Conservation (phyloP, 2,329 filamentous ascomycete species). For the Epichloe uncinata region DNA sequence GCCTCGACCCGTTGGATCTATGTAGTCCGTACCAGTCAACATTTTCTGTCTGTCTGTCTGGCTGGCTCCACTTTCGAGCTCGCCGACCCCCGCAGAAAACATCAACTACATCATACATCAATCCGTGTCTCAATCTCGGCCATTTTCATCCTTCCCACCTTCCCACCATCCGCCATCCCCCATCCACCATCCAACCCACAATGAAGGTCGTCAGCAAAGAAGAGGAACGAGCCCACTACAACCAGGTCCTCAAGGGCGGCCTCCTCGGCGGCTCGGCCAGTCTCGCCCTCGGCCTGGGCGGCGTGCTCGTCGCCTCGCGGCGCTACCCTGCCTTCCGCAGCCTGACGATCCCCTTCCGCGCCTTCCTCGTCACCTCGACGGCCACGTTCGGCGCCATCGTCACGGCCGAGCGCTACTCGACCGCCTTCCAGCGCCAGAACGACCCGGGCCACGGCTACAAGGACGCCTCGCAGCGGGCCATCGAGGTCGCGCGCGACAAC, state of each 20-base stretch:
- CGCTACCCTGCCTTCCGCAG: constrained; percentile 67
- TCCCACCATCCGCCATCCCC: background rate
- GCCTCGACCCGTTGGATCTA: too few species aligned
- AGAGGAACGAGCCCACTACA: constrained; percentile 80
- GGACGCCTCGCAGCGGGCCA: constrained; percentile 45
- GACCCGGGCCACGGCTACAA: constrained; percentile 57
- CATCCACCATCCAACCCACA: background rate
- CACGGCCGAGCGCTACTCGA: constrained; percentile 59
- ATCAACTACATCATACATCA: too few species aligned
- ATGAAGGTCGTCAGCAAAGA: constrained; percentile 97
- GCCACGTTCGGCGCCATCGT: constrained; percentile 83
- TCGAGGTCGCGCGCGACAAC: constrained; percentile 39
- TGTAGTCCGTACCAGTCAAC: too few species aligned
- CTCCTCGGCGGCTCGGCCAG: constrained; percentile 58
- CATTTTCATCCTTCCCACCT: background rate
- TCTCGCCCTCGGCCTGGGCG: constrained; percentile 50
- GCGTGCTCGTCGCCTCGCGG: constrained; percentile 51
- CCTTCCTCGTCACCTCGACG: constrained; percentile 74
- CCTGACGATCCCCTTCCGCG: constrained; percentile 78
- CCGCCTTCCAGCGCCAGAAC: constrained; percentile 52
- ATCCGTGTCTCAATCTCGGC: background rate
- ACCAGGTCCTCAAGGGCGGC: constrained; percentile 67
- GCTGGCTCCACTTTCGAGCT: too few species aligned
- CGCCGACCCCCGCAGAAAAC: too few species aligned
- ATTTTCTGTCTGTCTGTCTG: too few species aligned